Evolutionary conservation across 106 monocot species (phyloP).

Genomic region (Allium fistulosum): DNA sequence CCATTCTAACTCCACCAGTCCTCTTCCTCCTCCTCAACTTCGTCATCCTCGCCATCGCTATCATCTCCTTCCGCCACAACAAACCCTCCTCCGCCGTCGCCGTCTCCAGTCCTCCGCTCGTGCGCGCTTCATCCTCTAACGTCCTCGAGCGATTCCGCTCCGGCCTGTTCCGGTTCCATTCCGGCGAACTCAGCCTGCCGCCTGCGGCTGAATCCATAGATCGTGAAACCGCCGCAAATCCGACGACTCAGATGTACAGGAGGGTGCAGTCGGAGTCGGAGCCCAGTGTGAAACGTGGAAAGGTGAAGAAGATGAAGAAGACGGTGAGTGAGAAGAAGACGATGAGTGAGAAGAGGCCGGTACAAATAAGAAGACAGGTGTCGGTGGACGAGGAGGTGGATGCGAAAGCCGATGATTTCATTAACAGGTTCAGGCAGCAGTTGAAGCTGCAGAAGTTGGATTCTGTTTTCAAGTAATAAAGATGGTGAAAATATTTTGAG

Average conservation of each 20-base stretch:
- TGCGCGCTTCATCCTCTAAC: slow-evolving; percentile 29
- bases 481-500: too few species aligned
- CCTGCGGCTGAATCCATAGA: background rate
- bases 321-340: slow-evolving; percentile 15
- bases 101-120: slow-evolving; percentile 1
- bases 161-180: slow-evolving; percentile 29
- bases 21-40: slow-evolving; percentile 81
- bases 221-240: background rate
- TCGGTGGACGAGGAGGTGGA: slow-evolving; percentile 29
- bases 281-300: slow-evolving; percentile 1
- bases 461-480: slow-evolving; percentile 43
- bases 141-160: slow-evolving; percentile 54
- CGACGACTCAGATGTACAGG: background rate
- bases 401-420: slow-evolving; percentile 80
- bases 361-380: background rate
- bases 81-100: background rate
- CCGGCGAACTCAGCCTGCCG: slow-evolving; percentile 21
- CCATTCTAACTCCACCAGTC: slow-evolving; percentile 67
- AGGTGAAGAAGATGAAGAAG: slow-evolving; percentile 24
- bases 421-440: slow-evolving; percentile 70
- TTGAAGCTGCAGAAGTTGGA: slow-evolving; percentile 72
- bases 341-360: slow-evolving; percentile 1
- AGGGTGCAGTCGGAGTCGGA: slow-evolving; percentile 25
- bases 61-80: slow-evolving; percentile 33
- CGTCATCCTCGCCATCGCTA: slow-evolving; percentile 80